Evolutionary conservation across 495 filamentous ascomycete species (phyloP), one percentile per base, ranked within the genome.

Genomic region (Xylaria flabelliformis): DNA sequence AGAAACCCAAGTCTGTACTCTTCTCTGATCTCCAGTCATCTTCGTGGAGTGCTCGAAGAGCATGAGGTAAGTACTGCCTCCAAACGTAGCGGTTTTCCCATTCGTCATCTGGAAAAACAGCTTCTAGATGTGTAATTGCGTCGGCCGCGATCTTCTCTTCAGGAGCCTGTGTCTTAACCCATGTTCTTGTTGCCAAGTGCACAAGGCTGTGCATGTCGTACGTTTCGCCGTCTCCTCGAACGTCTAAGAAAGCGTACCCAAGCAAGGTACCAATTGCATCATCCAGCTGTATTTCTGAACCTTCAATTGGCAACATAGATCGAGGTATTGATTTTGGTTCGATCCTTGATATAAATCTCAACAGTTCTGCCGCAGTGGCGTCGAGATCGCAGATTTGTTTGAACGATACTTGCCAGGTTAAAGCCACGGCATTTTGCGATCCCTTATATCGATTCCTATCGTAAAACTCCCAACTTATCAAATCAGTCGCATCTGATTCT

Each of bases 331-430:
- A 70, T 67, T 78, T 82, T 7, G 72, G 74, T 41, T 84, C 78
- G 1, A 89, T 58, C 21, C 82, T 82, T 4, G 84, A 74, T 75
- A 89, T 83, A 66, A 86, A 81, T 0, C 72, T 76, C 0, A 90
- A 71, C 61, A 81, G 80, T 0, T 84, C 72, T 0, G 80, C 75
- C 0, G 86, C 85, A 0, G 79, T 10, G 0, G 46, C 53, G 48
- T 83, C 65, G 3, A 67, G 55, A 9, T 76, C 46, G 39, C 70
- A 78, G 13, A 89, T 85, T 71, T 89, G 83, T 0, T 79, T 69
- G 63, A 90, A 87, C 0, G 87, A 88, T 0, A 88, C 83, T 0
- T 85, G 77, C 88, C 86, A 90, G 0, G 88, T 91, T 0, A 79
- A 81, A 2, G 85, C 86, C 0, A 90, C 80, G 4, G 88, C 81